phyloP scores from a whole-genome alignment of 257 asterid species.

The Jasminum sambac region DNA sequence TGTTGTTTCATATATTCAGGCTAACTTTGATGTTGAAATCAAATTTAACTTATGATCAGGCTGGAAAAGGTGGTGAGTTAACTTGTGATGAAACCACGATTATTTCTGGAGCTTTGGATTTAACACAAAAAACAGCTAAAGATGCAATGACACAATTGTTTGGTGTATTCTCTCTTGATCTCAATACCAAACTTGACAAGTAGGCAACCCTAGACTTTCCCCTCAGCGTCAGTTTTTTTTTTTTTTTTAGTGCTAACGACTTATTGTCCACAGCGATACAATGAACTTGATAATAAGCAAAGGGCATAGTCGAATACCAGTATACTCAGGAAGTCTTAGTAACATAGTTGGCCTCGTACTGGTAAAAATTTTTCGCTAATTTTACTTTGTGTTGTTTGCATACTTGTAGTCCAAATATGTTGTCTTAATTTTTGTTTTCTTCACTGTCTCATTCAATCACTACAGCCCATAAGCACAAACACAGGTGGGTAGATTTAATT shows the following conservation, averaged over 20 bases:
- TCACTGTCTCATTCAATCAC: too few species aligned
- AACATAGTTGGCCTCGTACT: conserved; percentile 57
- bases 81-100: conserved; percentile 65
- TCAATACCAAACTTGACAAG: conserved; percentile 68
- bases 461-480: too few species aligned
- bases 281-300: conserved; percentile 43
- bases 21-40: conserved; percentile 4
- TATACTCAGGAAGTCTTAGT: conserved; percentile 36
- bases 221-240: not conserved
- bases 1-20: conserved; percentile 6
- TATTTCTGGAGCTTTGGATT: conserved; percentile 75
- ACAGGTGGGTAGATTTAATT: too few species aligned
- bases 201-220: conserved; percentile 19
- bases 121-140: conserved; percentile 66
- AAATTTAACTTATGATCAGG: conserved; percentile 38
- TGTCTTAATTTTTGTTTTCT: too few species aligned
- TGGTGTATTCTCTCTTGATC: conserved; percentile 59
- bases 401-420: too few species aligned
- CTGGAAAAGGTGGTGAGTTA: conserved; percentile 81
- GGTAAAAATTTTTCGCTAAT: conserved; percentile 21
- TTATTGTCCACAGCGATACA: conserved; percentile 43
- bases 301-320: conserved; percentile 57
- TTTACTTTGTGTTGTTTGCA: not conserved
- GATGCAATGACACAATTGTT: conserved; percentile 76
- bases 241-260: conserved; percentile 10